Evolutionary conservation across 768 basidiomycete genomes (phyloP).

Genomic region (Lactarius vividus): DNA sequence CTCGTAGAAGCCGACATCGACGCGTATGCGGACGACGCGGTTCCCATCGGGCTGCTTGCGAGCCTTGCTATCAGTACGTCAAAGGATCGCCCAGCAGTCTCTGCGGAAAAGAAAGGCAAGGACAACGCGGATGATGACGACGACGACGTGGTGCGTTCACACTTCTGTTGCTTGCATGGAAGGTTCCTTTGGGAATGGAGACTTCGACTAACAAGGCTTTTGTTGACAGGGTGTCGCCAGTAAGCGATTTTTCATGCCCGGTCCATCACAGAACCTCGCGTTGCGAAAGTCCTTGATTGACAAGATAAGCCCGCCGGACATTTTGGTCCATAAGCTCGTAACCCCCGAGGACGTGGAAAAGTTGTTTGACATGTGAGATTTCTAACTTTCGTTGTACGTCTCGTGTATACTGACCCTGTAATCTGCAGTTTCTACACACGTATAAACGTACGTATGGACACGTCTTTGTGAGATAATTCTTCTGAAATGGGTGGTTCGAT

Average conservation of each 20-base stretch:
- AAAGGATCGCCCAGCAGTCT: conserved; percentile 37
- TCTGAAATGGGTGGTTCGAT: conserved; percentile 47
- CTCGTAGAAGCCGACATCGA: conserved; percentile 34
- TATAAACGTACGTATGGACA: conserved; percentile 50
- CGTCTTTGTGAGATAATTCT: neutral
- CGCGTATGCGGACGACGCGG: conserved; percentile 53
- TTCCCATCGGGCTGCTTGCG: conserved; percentile 74
- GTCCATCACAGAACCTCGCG: conserved; percentile 68
- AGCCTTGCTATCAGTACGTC: conserved; percentile 63
- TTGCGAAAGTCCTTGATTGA: conserved; percentile 73
- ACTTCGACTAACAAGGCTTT: neutral
- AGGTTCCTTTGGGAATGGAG: conserved; percentile 4
- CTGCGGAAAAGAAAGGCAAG: conserved; percentile 18
- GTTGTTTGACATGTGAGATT: conserved; percentile 75
- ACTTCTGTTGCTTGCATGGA: conserved; percentile 28
- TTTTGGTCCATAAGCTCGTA: conserved; percentile 76
- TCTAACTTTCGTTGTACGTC: conserved; percentile 2
- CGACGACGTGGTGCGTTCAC: conserved; percentile 25
- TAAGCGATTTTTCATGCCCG: conserved; percentile 76
- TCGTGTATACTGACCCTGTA: neutral
- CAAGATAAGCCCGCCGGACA: conserved; percentile 76
- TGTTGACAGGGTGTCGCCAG: conserved; percentile 69
- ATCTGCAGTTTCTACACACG: conserved; percentile 59
- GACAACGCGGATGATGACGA: conserved; percentile 34
- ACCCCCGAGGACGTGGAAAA: conserved; percentile 76